A percentile compares a stretch with the other conserved stretches of the same genome.
Evolutionary conservation across 2,329 filamentous ascomycete species (phyloP).

Genomic region (Plenodomus lindquistii): DNA sequence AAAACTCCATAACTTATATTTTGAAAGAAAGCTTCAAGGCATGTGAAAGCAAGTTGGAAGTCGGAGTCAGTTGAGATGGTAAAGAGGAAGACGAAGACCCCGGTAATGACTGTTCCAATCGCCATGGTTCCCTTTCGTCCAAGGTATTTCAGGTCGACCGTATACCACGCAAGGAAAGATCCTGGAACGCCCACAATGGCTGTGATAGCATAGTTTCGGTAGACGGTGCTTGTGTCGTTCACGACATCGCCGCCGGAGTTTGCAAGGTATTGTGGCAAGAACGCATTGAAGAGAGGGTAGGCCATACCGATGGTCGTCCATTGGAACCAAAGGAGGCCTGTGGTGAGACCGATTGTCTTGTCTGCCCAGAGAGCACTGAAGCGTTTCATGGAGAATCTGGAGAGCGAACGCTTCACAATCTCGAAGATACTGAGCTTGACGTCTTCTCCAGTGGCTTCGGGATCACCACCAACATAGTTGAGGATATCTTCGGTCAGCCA

Average conservation of each 20-base stretch:
- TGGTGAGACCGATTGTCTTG: slow-evolving; percentile 54
- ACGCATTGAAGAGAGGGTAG: slow-evolving; percentile 87
- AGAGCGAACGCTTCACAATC: slow-evolving; percentile 63
- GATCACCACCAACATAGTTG: slow-evolving; percentile 56
- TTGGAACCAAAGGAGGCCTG: slow-evolving; percentile 69
- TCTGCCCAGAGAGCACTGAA: slow-evolving; percentile 65
- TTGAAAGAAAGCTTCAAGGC: slow-evolving; percentile 70
- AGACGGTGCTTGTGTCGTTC: slow-evolving; percentile 52
- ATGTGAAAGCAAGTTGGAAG: slow-evolving; percentile 67
- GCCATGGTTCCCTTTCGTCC: slow-evolving; percentile 76
- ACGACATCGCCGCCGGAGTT: slow-evolving; percentile 51
- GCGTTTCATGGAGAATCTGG: slow-evolving; percentile 68
- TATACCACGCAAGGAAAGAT: slow-evolving; percentile 72
- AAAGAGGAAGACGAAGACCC: slow-evolving; percentile 70
- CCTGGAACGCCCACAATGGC: slow-evolving; percentile 77
- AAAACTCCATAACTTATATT: slow-evolving; percentile 62
- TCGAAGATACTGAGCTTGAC: slow-evolving; percentile 48
- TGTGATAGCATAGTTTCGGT: slow-evolving; percentile 83
- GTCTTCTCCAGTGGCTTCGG: slow-evolving; percentile 44
- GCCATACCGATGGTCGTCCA: slow-evolving; percentile 85
- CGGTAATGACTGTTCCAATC: slow-evolving; percentile 67
- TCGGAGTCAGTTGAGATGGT: slow-evolving; percentile 59
- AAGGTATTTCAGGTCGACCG: slow-evolving; percentile 71
- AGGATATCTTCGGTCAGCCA: slow-evolving; percentile 69
- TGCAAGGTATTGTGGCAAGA: slow-evolving; percentile 83